Percentiles rank a stretch among this genome's conserved stretches.
Evolutionary conservation across 805 yeast genomes (phyloP).

Genomic region (Starmerella lactis-condensi): DNA sequence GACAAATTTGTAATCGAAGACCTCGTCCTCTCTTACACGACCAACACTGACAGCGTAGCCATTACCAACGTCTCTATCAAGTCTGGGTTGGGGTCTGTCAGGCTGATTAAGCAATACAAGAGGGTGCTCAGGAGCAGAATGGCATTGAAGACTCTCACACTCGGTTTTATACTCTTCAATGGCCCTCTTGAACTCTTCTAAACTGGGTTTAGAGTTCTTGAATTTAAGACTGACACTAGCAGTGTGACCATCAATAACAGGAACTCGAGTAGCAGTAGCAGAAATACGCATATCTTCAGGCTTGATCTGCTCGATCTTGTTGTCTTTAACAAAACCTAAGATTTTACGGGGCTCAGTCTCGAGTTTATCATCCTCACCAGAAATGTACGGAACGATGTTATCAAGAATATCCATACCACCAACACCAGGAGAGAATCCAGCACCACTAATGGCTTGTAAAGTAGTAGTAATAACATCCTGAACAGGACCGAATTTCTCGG

Average conservation of each 20-base stretch:
- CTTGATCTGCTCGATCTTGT: too few relatives aligned
- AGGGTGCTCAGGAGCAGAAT: conserved; percentile 82
- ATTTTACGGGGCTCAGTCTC: conserved; percentile 98
- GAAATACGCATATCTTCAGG: conserved; percentile 56
- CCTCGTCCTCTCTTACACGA: conserved; percentile 80
- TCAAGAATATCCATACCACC: conserved; percentile 88
- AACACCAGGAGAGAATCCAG: conserved; percentile 95
- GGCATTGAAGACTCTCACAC: conserved; percentile 60
- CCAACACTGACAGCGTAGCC: conserved; percentile 94
- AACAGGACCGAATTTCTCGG: conserved; percentile 77
- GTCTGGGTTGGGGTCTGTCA: conserved; percentile 94
- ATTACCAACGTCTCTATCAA: conserved; percentile 85
- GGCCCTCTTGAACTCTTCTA: conserved; percentile 57
- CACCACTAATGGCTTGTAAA: conserved; percentile 94
- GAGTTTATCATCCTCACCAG: conserved; percentile 95
- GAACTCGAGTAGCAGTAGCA: conserved; percentile 93
- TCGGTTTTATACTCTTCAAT: conserved; percentile 65
- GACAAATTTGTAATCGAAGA: conserved; percentile 87
- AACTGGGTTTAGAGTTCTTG: conserved; percentile 66
- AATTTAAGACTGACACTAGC: conserved; percentile 81
- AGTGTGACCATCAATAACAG: conserved; percentile 95
- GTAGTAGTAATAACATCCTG: conserved; percentile 77
- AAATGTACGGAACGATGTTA: conserved; percentile 82
- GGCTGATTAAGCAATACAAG: conserved; percentile 79
- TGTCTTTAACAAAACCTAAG: conserved; percentile 37